Base-by-base conservation (phyloP, 164 flowering plant species). In the Macadamia integrifolia region DNA sequence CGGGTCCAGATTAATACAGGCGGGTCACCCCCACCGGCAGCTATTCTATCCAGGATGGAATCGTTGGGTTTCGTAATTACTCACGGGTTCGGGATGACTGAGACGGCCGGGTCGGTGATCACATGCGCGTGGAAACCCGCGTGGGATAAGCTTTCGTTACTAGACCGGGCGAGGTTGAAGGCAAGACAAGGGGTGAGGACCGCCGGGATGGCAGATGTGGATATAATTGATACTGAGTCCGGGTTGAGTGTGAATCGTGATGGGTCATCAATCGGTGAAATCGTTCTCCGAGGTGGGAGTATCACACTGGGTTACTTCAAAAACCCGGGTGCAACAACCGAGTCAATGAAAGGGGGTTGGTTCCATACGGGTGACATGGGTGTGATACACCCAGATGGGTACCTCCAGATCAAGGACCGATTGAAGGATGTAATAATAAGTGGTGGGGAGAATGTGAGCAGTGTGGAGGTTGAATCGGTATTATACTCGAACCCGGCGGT, bases 41-140 rank as follows among this genome's bases (percentile, higher is more conserved):
- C 77, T 0, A 76, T 85, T 3, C 78, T 85, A 10, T 18, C 61
- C 8, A 71, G 72, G 13, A 70, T 80, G 12, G 82, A 83, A 66
- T 68, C 78, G 1, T 61, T 79, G 0, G 89, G 89, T 0, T 85
- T 85, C 61, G 9, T 42, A 9, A 81, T 85, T 15, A 73, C 68
- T 42, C 89, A 85, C 48, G 84, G 81, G 58, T 85, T 84, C 58
- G 89, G 89, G 14, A 35, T 85, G 40, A 84, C 89, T 0, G 89
- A 85, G 71, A 82, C 87, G 31, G 83, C 58, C 2, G 89, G 87
- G 3, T 35, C 40, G 3, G 3, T 35, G 5, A 35, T 75, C 18
- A 65, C 77, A 3, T 85, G 89, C 66, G 76, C 82, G 1, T 85
- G 89, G 87, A 83, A 80, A 60, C 71, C 63, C 13, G 61, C 70